Evolutionary conservation across 2,329 filamentous ascomycete genomes (phyloP), one percentile per base, ranked within the genome.

Genomic region (Hypoxylon sp.): DNA sequence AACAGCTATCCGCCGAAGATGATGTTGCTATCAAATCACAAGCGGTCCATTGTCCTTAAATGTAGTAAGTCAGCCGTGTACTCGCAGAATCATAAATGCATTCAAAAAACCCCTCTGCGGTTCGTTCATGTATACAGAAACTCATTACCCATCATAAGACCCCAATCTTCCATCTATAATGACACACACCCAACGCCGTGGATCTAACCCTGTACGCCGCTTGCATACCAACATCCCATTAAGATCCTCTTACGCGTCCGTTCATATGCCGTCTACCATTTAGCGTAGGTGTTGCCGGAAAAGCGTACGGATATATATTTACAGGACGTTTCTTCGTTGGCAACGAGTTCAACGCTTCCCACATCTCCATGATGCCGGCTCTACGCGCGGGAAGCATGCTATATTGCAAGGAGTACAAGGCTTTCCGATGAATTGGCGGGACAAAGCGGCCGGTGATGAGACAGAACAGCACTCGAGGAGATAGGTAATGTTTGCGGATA

Each of bases 321-420:
- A 82, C 77, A 3, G 79, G 77, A 68, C 81, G 81, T 63, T 80
- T 86, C 81, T 70, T 80, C 6, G 77, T 77, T 6, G 81, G 81
- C 50, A 85, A 75, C 29, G 80, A 80, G 66, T 87, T 91, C 59
- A 96, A 80, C 39, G 87, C 86, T 45, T 86, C 83, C 96, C 96
- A 99, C 77, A 98, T 90, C 76, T 97, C 94, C 73, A 87, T 84
- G 61, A 98, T 91, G 1, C 90, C 89, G 0, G 93, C 91, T 46
- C 96, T 84, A 57, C 87, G 87, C 6, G 92, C 91, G 0, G 96
- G 96, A 41, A 99, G 85, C 93, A 98, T 98, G 81, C 93, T 97
- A 79, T 99, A 99, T 80, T 99, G 96, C 74, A 99, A 83, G 72
- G 93, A 96, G 80, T 99, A 99, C 53, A 99, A 84, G 75, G 96